These are phyloP conservation scores for Backusella mclennaniae DNA, from an alignment of 192 early-diverging fungal genomes.

Conservation along the genomic window DNA sequence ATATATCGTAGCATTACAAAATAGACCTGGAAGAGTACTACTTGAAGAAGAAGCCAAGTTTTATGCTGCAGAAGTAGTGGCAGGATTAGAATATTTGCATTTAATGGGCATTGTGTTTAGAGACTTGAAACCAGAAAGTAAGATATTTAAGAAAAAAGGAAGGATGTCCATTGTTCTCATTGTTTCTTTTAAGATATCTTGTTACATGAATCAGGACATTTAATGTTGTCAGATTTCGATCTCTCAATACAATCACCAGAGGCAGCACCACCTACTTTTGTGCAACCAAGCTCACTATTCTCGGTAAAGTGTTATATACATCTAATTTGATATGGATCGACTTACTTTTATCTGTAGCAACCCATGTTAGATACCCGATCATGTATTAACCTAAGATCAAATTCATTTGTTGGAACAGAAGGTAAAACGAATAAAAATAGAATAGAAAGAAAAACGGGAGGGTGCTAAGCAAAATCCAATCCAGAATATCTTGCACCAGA, in stretches of 20 bases:
- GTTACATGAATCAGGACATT: conserved; percentile 91
- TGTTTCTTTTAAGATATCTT: conserved; percentile 62
- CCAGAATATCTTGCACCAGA: conserved; percentile 38
- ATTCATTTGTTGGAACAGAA: conserved; percentile 98
- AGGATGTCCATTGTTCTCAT: not conserved
- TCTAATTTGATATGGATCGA: not conserved
- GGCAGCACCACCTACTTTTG: conserved; percentile 68
- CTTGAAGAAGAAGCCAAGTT: conserved; percentile 90
- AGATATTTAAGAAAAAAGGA: too few species aligned
- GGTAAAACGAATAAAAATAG: conserved; percentile 33
- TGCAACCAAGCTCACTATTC: conserved; percentile 60
- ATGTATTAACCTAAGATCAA: conserved; percentile 87
- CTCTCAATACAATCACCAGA: conserved; percentile 91
- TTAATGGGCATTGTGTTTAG: conserved; percentile 95
- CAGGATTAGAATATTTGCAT: conserved; percentile 95
- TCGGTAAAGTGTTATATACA: conserved; percentile 34
- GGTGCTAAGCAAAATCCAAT: not conserved
- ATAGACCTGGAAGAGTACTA: conserved; percentile 82
- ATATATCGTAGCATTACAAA: conserved; percentile 66
- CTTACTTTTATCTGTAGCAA: conserved; percentile 28
- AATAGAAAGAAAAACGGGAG: not conserved
- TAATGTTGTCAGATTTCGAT: conserved; percentile 98
- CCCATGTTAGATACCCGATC: conserved; percentile 85
- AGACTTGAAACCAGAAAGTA: conserved; percentile 97
- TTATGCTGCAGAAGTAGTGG: conserved; percentile 96